Evolutionary conservation across 164 flowering plant species (phyloP), one percentile per base, ranked within the genome.

Genomic region (Stephania japonica): DNA sequence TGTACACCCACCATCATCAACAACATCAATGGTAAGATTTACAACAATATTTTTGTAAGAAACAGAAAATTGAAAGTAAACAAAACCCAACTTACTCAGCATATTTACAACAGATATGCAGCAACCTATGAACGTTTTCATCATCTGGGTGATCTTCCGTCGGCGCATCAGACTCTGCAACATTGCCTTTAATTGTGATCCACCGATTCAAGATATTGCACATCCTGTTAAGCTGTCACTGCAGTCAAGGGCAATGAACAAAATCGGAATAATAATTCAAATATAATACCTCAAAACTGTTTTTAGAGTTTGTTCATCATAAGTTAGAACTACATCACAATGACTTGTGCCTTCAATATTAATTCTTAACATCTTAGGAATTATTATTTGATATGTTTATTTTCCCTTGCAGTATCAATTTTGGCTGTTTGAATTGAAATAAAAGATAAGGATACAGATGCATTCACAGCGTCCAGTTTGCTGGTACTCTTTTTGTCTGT

Each of bases 361-460:
- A 50, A 50, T 5, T 10, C 59, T 50, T 5, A 50, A 1, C 53
- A 47, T 47, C 11, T 9, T 9, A 3, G 13, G 11, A 4, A 47
- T 47, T 9, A 4, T 47, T 9, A 47, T 9, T 9, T 9, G 13
- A 9, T 9, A 9, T 2, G 13, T 47, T 9, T 47, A 6, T 9
- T 9, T 9, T 9, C 53, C 16, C 13, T 9, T 50, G n/a, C 3
- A 14, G 59, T 50, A 50, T 4, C 19, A 13, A 18, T 1, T 14
- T 13, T 14, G 59, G 19, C 14, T 50, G 14, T 50, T 14, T 13
- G 19, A 6, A 14, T 13, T 50, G 59, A 13, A 50, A 50, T 14
- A 50, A 8, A 19, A 65, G 41, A 27, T 59, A 0, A 87, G 95
- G 97, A 95, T 95, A 93, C 98, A 53, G 90, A 81, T 73, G 79